These are phyloP conservation scores for Aspergillus flavus DNA, from an alignment of 2,329 filamentous ascomycete species.

Conservation along the genomic window DNA sequence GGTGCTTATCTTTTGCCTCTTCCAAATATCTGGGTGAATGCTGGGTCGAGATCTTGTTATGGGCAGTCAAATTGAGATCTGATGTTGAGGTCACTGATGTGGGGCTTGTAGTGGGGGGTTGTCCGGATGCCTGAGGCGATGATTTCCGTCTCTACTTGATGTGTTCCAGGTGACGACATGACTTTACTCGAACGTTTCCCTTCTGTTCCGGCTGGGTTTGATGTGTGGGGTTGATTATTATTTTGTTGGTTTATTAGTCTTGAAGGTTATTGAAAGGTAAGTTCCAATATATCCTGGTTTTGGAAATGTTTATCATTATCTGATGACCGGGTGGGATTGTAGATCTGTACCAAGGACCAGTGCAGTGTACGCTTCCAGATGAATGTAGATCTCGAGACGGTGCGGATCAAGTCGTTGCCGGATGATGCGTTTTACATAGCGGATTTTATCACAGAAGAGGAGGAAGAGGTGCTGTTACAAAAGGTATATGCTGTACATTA, in stretches of 20 bases:
- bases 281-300: neutral
- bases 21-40: neutral
- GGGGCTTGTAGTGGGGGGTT: neutral
- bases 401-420: slow-evolving; percentile 36
- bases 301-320: neutral
- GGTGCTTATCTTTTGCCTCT: neutral
- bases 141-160: neutral
- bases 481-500: slow-evolving; percentile 56
- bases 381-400: slow-evolving; percentile 29
- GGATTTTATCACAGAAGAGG: slow-evolving; percentile 75
- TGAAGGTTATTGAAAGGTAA: neutral
- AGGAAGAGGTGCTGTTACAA: slow-evolving; percentile 70
- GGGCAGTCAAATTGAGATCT: neutral
- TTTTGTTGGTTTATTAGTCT: neutral
- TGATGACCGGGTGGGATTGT: neutral
- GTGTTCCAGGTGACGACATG: slow-evolving; percentile 13
- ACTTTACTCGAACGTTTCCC: slow-evolving; percentile 1
- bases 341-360: neutral
- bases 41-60: neutral
- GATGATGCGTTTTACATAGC: slow-evolving; percentile 76
- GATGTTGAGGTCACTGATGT: neutral
- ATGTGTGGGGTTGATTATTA: neutral
- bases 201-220: neutral
- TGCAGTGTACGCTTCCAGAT: neutral
- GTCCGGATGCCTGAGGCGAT: neutral